Conservation (phyloP, 139 green algal genomes). For the Bryopsis sp. region DNA sequence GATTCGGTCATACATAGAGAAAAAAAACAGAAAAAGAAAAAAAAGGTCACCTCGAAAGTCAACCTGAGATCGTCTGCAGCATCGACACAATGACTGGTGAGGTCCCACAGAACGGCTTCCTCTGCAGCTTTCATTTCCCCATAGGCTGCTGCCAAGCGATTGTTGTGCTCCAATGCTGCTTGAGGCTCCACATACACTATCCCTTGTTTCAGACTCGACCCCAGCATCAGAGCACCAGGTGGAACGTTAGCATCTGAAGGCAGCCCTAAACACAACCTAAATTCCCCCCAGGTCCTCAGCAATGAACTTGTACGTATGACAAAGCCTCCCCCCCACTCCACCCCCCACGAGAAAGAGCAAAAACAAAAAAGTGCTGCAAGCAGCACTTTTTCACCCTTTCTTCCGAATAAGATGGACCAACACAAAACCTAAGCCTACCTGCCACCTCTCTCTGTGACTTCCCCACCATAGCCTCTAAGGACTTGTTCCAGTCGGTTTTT, state of each 20-base stretch:
- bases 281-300: background rate
- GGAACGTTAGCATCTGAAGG: slow-evolving; percentile 21
- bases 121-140: slow-evolving; percentile 56
- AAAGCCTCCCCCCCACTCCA: background rate
- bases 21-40: background rate
- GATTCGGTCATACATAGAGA: background rate
- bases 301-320: background rate
- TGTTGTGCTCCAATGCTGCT: slow-evolving; percentile 65
- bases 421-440: background rate
- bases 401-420: background rate
- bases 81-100: slow-evolving; percentile 39
- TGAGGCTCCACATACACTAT: slow-evolving; percentile 58
- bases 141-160: slow-evolving; percentile 54
- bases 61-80: slow-evolving; percentile 20
- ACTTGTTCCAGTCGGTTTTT: slow-evolving; percentile 9
- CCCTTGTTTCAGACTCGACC: slow-evolving; percentile 26
- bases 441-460: slow-evolving; percentile 8
- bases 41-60: slow-evolving; percentile 16
- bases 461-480: background rate
- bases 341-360: background rate
- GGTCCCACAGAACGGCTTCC: slow-evolving; percentile 62
- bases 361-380: background rate
- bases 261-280: slow-evolving; percentile 57
- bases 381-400: background rate
- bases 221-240: slow-evolving; percentile 51